A percentile compares a stretch with the other conserved stretches of the same genome.
These are phyloP conservation scores for Tilletia walkeri DNA, from an alignment of 1,284 basidiomycete species.

Conservation along the genomic window DNA sequence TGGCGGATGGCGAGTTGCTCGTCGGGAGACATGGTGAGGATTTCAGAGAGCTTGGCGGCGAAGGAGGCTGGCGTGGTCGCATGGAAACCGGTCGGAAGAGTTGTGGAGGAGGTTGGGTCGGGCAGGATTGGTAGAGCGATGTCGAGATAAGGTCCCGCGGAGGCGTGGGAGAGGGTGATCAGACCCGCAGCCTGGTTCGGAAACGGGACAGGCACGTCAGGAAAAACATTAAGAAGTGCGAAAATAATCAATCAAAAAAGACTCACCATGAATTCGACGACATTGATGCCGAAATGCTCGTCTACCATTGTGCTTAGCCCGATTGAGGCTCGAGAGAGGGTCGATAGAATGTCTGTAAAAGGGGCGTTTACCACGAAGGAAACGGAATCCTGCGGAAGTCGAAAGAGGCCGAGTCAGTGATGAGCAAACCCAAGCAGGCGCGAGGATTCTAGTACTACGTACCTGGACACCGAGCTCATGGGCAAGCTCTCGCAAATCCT, in stretches of 20 bases:
- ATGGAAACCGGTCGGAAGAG: slow-evolving; percentile 68
- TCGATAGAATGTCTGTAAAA: slow-evolving; percentile 69
- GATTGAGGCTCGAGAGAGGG: slow-evolving; percentile 72
- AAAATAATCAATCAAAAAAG: slow-evolving; percentile 7
- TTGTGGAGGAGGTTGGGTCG: slow-evolving; percentile 37
- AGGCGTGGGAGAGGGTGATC: slow-evolving; percentile 87
- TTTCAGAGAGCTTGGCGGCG: slow-evolving; percentile 68
- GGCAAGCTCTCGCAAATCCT: slow-evolving; percentile 65
- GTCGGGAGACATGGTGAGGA: slow-evolving; percentile 64
- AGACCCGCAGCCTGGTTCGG: slow-evolving; percentile 68
- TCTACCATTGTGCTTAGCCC: slow-evolving; percentile 97
- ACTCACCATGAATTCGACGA: slow-evolving; percentile 88
- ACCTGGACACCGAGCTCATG: slow-evolving; percentile 67
- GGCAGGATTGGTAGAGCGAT: slow-evolving; percentile 76
- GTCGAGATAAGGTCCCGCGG: slow-evolving; percentile 85
- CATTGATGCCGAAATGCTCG: slow-evolving; percentile 97
- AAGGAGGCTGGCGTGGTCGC: slow-evolving; percentile 71
- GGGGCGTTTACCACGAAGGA: slow-evolving; percentile 81
- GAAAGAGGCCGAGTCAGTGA: no score
- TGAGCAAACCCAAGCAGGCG: no score
- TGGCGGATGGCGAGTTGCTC: slow-evolving; percentile 67
- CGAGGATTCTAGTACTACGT: slow-evolving; percentile 19
- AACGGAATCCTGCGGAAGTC: slow-evolving; percentile 64
- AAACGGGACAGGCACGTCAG: not conserved
- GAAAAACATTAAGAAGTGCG: not conserved